Percentiles rank a stretch among this genome's conserved stretches.
Conservation (phyloP, 371 early-diverging fungal genomes). For the Rhizomucor pusillus region DNA sequence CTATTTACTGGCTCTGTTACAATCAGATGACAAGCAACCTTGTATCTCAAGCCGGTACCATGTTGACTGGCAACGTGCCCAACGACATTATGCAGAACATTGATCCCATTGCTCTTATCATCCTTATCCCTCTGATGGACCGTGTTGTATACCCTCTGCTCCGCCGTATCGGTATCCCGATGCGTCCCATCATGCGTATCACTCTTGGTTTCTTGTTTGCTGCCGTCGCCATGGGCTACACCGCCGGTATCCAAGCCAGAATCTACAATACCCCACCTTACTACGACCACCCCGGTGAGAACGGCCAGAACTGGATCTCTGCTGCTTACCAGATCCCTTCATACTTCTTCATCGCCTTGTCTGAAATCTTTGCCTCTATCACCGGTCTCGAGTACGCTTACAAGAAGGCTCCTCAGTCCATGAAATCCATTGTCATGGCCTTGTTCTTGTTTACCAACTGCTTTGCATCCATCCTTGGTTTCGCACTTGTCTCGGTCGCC, state of each 20-base stretch:
- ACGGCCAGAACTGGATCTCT: constrained; percentile 39
- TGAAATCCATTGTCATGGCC: constrained; percentile 78
- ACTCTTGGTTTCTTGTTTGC: constrained; percentile 65
- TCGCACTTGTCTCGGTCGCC: constrained; percentile 65
- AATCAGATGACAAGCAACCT: constrained; percentile 76
- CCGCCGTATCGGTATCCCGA: constrained; percentile 53
- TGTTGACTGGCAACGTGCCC: constrained; percentile 63
- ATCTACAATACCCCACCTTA: constrained; percentile 53
- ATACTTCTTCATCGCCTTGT: constrained; percentile 63
- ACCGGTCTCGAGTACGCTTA: constrained; percentile 82
- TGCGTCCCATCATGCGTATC: constrained; percentile 70
- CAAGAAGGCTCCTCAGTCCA: constrained; percentile 69
- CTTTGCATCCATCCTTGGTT: constrained; percentile 62
- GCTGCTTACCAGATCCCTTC: constrained; percentile 71
- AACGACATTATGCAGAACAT: constrained; percentile 63
- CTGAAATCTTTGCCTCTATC: constrained; percentile 72
- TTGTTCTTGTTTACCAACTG: constrained; percentile 72
- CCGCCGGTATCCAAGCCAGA: constrained; percentile 69
- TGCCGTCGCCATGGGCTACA: constrained; percentile 63
- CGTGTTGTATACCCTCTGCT: constrained; percentile 63
- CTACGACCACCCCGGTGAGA: constrained; percentile 19
- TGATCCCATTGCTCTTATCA: constrained; percentile 63
- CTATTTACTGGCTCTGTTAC: constrained; percentile 81
- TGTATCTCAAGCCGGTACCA: constrained; percentile 66
- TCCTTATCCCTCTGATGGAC: constrained; percentile 73